Evolutionary conservation across 495 filamentous ascomycete genomes (phyloP).

Genomic region (Hypoxylon cercidicola): DNA sequence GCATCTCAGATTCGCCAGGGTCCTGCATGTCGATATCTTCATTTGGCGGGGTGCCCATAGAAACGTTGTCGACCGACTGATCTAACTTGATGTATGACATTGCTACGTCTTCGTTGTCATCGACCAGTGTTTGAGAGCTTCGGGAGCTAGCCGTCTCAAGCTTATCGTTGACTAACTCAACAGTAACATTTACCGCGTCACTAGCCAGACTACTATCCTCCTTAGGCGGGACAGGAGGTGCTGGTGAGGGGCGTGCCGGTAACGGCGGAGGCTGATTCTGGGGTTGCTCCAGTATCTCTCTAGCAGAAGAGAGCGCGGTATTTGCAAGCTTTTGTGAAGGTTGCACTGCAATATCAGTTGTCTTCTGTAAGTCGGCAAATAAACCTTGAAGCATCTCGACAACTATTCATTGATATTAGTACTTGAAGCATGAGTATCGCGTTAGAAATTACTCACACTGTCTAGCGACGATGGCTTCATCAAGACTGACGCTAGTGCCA

Average conservation of each 20-base stretch:
- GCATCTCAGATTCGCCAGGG: conserved; percentile 33
- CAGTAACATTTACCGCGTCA: conserved; percentile 32
- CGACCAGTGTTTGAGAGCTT: conserved; percentile 60
- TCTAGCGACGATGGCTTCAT: conserved; percentile 55
- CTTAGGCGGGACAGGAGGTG: conserved; percentile 26
- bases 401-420: conserved; percentile 36
- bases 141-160: conserved; percentile 48
- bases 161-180: conserved; percentile 37
- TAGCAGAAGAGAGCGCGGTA: conserved; percentile 67
- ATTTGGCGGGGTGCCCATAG: neutral
- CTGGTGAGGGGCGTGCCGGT: conserved; percentile 47
- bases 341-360: conserved; percentile 63
- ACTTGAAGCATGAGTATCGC: conserved; percentile 2
- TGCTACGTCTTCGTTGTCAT: conserved; percentile 44
- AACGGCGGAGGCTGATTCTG: conserved; percentile 43
- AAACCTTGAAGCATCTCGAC: conserved; percentile 55
- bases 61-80: neutral
- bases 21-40: conserved; percentile 41
- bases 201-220: conserved; percentile 8
- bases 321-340: conserved; percentile 85
- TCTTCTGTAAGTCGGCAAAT: conserved; percentile 75
- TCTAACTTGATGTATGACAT: conserved; percentile 22
- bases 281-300: conserved; percentile 42
- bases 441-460: conserved; percentile 36
- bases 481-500: conserved; percentile 48